Evolutionary conservation across 148 eudicot species (phyloP).

Genomic region (Vaccinium macrocarpon): DNA sequence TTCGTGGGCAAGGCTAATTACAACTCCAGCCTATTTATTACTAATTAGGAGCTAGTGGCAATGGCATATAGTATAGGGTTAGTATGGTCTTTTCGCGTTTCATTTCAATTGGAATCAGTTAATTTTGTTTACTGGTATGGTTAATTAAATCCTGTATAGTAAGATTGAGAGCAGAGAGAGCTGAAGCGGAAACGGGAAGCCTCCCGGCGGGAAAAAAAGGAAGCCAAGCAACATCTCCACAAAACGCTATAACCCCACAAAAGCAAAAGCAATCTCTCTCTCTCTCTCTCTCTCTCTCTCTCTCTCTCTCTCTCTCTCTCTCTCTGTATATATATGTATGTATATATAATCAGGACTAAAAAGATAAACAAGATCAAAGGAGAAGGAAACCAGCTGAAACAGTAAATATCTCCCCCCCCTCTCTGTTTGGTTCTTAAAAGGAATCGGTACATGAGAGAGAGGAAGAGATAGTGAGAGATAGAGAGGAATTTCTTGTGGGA

Average conservation of each 20-base stretch:
- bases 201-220: constrained; percentile 13
- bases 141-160: background rate
- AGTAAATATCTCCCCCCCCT: background rate
- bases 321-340: background rate
- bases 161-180: background rate
- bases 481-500: background rate
- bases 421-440: background rate
- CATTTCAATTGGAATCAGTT: too few relatives aligned
- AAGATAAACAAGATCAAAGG: background rate
- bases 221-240: constrained; percentile 9
- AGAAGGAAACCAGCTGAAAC: background rate
- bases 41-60: too few relatives aligned
- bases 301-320: background rate
- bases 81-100: too few relatives aligned
- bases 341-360: background rate
- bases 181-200: constrained; percentile 6
- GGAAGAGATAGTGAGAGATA: background rate
- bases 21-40: too few relatives aligned
- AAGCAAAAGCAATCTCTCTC: constrained; percentile 2
- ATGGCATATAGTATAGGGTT: too few relatives aligned
- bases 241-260: background rate
- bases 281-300: constrained; percentile 1
- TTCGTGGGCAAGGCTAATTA: too few relatives aligned
- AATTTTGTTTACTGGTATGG: too few relatives aligned
- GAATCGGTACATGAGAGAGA: background rate